Evolutionary conservation across 306 rosid species (phyloP).

Genomic region (Cicer arietinum): DNA sequence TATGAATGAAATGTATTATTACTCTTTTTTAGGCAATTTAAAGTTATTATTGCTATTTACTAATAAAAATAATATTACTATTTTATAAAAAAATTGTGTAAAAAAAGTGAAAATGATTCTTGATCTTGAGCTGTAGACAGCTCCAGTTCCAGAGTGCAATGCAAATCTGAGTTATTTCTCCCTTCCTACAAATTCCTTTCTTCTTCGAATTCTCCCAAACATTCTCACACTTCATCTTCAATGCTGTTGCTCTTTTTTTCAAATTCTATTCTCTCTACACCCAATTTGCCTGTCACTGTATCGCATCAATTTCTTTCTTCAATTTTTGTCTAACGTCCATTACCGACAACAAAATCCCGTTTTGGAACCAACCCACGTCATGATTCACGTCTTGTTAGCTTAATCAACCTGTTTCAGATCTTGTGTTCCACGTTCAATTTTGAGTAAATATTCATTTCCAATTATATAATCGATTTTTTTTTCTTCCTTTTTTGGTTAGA

Average conservation of each 20-base stretch:
- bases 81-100: not conserved
- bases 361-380: constrained; percentile 8
- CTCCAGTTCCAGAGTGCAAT: not conserved
- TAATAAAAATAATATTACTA: not conserved
- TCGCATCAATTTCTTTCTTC: constrained; percentile 47
- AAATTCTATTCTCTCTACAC: not conserved
- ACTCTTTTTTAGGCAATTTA: not conserved
- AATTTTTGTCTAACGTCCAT: constrained; percentile 28
- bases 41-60: not conserved
- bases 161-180: constrained; percentile 29
- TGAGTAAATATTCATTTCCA: constrained; percentile 19
- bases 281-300: constrained; percentile 35
- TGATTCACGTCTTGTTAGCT: constrained; percentile 33
- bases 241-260: constrained; percentile 4
- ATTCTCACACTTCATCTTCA: constrained; percentile 22
- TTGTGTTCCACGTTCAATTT: constrained; percentile 22
- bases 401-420: constrained; percentile 49
- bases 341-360: constrained; percentile 16
- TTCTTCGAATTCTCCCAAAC: not conserved
- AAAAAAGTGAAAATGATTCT: constrained; percentile 16
- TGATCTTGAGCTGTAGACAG: constrained; percentile 37
- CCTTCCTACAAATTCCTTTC: constrained; percentile 31
- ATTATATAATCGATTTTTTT: constrained; percentile 32
- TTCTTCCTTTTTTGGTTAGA: not conserved
- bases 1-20: not conserved